Evolutionary conservation across 495 filamentous ascomycete genomes (phyloP), one percentile per base, ranked within the genome.

Genomic region (Penicillium coprophilum): DNA sequence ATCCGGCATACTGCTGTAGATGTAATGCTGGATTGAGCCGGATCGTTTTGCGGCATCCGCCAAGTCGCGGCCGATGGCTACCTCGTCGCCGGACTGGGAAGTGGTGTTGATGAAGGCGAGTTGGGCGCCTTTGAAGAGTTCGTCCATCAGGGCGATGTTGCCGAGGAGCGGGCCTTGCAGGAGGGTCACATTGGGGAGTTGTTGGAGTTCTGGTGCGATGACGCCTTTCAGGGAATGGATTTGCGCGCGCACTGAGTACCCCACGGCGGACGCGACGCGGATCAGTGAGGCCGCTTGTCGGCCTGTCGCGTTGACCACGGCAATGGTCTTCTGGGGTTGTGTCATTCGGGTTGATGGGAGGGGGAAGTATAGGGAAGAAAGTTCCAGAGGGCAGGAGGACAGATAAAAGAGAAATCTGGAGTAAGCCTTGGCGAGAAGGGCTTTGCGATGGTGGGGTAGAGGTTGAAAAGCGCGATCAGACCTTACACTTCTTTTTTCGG

Each of bases 61-160:
- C 40, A 97, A 77, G 0, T 87, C 86, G 59, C 87, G 82, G 34
- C 94, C 94, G 58, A 96, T 93, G 10, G 84, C 85, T 43, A 92
- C 81, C 77, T 98, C 94, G 67, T 97, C 92, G 31, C 94, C 95
- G 77, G 92, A 93, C 61, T 77, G 76, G 57, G 93, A 95, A n/a
- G 91, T 93, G 28, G 94, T 98, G 75, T 98, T 98, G 79, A 97
- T 92, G 71, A 97, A 98, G 54, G 94, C 94, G 36, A 92, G 78
- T 55, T 92, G 85, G 20, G 90, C 90, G 60, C 89, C 90, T 11
- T 78, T 70, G 78, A 97, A 98, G 12, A 98, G 81, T 23, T 84
- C 72, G 27, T 81, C 79, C 68, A 98, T 87, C 49, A 98, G 74
- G 4, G 72, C 66, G 54, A 80, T 71, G 57, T 81, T 80, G 48